Evolutionary conservation across 768 basidiomycete genomes (phyloP), one percentile per base, ranked within the genome.

Genomic region (Suillus cothurnatus): DNA sequence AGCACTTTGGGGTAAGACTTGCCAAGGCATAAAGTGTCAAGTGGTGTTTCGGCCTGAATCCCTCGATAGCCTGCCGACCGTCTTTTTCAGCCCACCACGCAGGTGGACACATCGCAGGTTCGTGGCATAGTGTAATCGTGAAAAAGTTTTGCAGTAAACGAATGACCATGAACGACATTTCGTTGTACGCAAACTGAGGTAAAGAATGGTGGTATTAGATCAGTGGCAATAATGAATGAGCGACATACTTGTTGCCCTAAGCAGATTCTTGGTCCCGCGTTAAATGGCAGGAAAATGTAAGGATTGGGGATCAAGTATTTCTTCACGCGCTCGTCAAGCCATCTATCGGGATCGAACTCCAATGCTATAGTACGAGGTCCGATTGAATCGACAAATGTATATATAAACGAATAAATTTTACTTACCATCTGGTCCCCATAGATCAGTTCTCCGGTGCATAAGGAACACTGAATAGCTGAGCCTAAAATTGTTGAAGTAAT

Each of bases 231-330:
- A 19, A 23, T 63, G 49, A 49, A 67, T 52, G 55, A 64, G 67
- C 14, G 64, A 73, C 76, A 15, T 61, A 74, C 78, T 70, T 81
- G 78, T 66, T 75, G 78, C 11, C 78, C 78, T 3, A 79, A 69
- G 58, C 78, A 79, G 60, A 78, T 78, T 11, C 78, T 69, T n/a
- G 79, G 80, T 7, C 81, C 80, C 0, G 80, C 79, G 38, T 81
- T 81, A 61, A 81, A 81, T 1, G 80, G 81, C 21, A 81, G 67
- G 65, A 82, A 82, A 64, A 80, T 79, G 65, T 71, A 82, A 0
- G 80, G 80, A 53, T 81, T 82, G 1, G 79, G 74, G 9, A 67
- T 74, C 12, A 82, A 68, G 63, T 79, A 76, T 65, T 71, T 75
- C 43, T 52, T 70, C 32, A 80, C 63, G 28, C 81, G 70, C 14